Percentiles rank a stretch among this genome's conserved stretches.
These are phyloP conservation scores for Globisporangium splendens DNA, from an alignment of 352 stramenopile species.

Conservation along the genomic window DNA sequence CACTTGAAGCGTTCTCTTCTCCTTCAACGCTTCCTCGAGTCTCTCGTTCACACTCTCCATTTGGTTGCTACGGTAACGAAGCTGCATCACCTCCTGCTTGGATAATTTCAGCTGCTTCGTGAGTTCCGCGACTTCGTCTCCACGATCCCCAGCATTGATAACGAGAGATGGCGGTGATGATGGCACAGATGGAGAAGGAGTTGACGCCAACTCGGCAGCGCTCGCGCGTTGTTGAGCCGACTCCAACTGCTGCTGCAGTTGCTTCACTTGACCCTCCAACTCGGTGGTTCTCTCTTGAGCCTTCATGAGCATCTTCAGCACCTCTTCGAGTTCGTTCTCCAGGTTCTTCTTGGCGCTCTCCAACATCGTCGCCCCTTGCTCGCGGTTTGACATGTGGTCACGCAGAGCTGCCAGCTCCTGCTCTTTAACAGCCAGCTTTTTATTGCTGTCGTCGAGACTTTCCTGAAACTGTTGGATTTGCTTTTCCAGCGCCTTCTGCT, in stretches of 20 bases:
- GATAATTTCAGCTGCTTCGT: slow-evolving; percentile 76
- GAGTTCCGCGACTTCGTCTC: slow-evolving; percentile 51
- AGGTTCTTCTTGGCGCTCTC: slow-evolving; percentile 14
- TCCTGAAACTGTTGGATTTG: slow-evolving; percentile 18
- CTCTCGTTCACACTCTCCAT: slow-evolving; percentile 65
- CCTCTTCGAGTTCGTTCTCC: slow-evolving; percentile 21
- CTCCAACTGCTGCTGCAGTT: slow-evolving; percentile 48
- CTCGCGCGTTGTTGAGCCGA: slow-evolving; percentile 19
- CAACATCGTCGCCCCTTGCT: slow-evolving; percentile 5
- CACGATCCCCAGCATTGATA: slow-evolving; percentile 11
- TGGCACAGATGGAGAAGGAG: neutral
- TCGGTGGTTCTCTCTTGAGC: slow-evolving; percentile 22
- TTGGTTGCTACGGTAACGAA: slow-evolving; percentile 80
- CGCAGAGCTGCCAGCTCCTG: slow-evolving; percentile 26
- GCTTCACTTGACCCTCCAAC: slow-evolving; percentile 22
- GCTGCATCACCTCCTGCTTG: slow-evolving; percentile 80
- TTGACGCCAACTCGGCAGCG: neutral
- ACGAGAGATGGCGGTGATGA: slow-evolving; percentile 18
- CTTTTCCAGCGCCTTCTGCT: slow-evolving; percentile 20
- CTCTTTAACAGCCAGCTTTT: slow-evolving; percentile 15
- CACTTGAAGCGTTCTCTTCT: slow-evolving; percentile 73
- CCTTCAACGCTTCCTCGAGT: slow-evolving; percentile 68
- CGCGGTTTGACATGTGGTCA: slow-evolving; percentile 14
- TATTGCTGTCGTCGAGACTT: slow-evolving; percentile 5
- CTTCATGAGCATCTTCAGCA: slow-evolving; percentile 20